Percentiles rank a stretch among this genome's conserved stretches.
phyloP scores from a whole-genome alignment of 2,329 filamentous ascomycete species.

The Apiospora arundinis region DNA sequence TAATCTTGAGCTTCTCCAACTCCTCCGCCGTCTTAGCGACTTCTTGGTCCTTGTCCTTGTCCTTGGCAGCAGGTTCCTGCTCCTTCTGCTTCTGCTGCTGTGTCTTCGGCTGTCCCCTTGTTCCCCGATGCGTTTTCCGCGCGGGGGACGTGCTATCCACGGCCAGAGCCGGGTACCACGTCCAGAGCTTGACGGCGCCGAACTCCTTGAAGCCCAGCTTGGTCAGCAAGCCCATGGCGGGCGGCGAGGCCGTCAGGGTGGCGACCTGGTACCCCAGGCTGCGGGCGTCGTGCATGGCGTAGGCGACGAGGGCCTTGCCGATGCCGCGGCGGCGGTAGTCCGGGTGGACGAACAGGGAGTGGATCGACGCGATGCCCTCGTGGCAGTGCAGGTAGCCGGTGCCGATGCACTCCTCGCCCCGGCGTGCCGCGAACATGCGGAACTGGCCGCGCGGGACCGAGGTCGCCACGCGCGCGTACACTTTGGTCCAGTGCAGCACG shows the following conservation, averaged over 20 bases:
- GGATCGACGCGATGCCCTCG: slow-evolving; percentile 27
- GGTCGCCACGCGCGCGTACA: slow-evolving; percentile 24
- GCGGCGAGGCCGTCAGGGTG: slow-evolving; percentile 22
- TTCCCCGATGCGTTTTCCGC: not conserved
- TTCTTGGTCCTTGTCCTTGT: not conserved
- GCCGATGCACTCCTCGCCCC: slow-evolving; percentile 9
- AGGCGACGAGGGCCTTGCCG: slow-evolving; percentile 18
- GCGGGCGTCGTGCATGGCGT: slow-evolving; percentile 23
- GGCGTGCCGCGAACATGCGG: slow-evolving; percentile 26
- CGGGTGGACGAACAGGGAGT: slow-evolving; percentile 26
- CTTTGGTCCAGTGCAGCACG: slow-evolving; percentile 26
- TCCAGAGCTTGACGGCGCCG: slow-evolving; percentile 25
- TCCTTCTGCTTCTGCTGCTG: not conserved
- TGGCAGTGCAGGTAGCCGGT: slow-evolving; percentile 28
- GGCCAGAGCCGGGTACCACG: slow-evolving; percentile 14
- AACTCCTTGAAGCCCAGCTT: slow-evolving; percentile 26
- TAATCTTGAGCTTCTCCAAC: too few species aligned
- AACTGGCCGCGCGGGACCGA: slow-evolving; percentile 27
- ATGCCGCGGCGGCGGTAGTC: slow-evolving; percentile 21
- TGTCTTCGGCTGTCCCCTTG: not conserved
- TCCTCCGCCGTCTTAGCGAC: not conserved
- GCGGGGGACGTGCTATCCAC: not conserved
- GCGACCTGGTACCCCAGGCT: slow-evolving; percentile 25
- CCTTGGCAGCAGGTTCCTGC: not conserved
- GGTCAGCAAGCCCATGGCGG: slow-evolving; percentile 17